Evolutionary conservation across 108 stramenopile genomes (phyloP), one percentile per base, ranked within the genome.

Genomic region (Hondaea fermentalgiana): DNA sequence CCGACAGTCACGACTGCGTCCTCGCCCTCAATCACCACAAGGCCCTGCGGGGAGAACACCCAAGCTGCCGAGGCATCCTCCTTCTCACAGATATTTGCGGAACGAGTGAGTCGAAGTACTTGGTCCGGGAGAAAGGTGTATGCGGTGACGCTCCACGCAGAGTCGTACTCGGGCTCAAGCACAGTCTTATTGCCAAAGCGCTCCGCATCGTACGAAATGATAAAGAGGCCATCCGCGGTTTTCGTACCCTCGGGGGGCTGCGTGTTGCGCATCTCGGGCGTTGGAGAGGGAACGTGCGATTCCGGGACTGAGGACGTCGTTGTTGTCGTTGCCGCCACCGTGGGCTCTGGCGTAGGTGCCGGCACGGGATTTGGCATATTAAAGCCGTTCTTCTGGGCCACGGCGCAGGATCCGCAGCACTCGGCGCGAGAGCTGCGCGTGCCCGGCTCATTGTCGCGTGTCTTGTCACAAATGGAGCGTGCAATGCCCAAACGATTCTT

Each of bases 351-450:
- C 43, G 49, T 4, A 1, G 76, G 51, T 23, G 76, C n/a, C 4
- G 14, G 45, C 43, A 28, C 4, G 16, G 45, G 17, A 0, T 6
- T 45, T 14, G 49, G 43, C 19, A 12, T 2, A 17, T 69, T 69
- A 1, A 53, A 83, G 3, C 76, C 76, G 76, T 3, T 83, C 76
- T 83, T 83, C 3, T 83, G 76, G 6, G 76, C 76, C 12, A 53
- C 51, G n/a, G 76, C 76, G 51, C 76, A 83, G 14, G 76, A 53
- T 19, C 76, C 76, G 28, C 76, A 83, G n/a, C 76, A 83, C 25
- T 83, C 51, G 51, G 49, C 51, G 19, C 23, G 45, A 12, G 76
- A 83, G 45, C 43, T 53, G 76, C 51, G 76, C 19, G 45, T 53
- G 51, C 51, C 76, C 10, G 51, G 45, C 25, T 83, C 76, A 23